These are phyloP conservation scores for Cymbopogon flexuosus DNA, from an alignment of 202 grass and related monocot species.

Conservation along the genomic window DNA sequence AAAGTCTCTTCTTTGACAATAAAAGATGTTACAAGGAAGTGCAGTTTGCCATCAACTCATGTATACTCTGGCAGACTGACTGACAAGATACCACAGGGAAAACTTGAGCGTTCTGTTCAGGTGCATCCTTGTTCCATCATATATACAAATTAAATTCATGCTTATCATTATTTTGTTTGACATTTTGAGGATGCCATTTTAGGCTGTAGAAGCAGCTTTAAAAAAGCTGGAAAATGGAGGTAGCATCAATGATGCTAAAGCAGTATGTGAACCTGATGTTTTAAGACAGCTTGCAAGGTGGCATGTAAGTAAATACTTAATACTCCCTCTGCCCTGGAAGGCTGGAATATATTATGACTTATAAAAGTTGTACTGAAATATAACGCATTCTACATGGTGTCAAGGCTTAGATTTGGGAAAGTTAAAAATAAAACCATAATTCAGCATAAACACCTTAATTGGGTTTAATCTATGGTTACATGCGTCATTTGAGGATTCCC, in stretches of 20 bases:
- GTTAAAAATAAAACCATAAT: background rate
- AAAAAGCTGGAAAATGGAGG: slow-evolving; percentile 47
- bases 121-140: slow-evolving; percentile 45
- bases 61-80: slow-evolving; percentile 40
- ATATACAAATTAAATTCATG: slow-evolving; percentile 11
- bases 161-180: slow-evolving; percentile 24
- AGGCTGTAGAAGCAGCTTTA: slow-evolving; percentile 70
- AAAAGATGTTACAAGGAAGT: slow-evolving; percentile 55
- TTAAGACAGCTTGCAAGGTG: slow-evolving; percentile 70
- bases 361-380: background rate
- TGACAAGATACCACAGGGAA: slow-evolving; percentile 59
- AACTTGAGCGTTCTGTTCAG: slow-evolving; percentile 74
- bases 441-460: background rate
- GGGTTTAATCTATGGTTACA: background rate
- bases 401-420: background rate
- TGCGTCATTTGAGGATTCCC: background rate
- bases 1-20: slow-evolving; percentile 41
- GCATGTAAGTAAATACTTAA: slow-evolving; percentile 60
- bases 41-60: slow-evolving; percentile 60
- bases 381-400: background rate
- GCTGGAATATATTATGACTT: background rate
- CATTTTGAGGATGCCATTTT: slow-evolving; percentile 14
- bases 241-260: slow-evolving; percentile 60
- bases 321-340: background rate
- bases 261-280: slow-evolving; percentile 81